Evolutionary conservation across 345 rosid genomes (phyloP).

Genomic region (Gossypium sturtianum): DNA sequence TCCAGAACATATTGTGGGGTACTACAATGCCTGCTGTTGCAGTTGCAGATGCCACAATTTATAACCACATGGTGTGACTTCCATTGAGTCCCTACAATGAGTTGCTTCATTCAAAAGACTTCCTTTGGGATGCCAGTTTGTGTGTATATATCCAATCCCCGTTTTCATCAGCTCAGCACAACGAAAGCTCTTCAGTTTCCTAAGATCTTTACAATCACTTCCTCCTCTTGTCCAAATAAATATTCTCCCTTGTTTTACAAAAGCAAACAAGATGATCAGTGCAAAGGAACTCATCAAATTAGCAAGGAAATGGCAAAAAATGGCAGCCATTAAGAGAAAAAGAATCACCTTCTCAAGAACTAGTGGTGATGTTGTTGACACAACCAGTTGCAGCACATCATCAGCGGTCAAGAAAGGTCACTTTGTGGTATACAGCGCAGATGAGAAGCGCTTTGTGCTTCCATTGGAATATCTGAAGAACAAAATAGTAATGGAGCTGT

Average conservation of each 20-base stretch:
- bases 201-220: not conserved
- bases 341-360: constrained; percentile 14
- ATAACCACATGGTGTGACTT: not conserved
- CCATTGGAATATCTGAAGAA: constrained; percentile 25
- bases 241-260: not conserved
- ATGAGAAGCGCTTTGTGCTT: constrained; percentile 24
- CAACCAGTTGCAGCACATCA: too few relatives aligned
- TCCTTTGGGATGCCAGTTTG: not conserved
- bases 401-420: constrained; percentile 22
- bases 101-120: not conserved
- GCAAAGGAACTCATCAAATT: constrained; percentile 25
- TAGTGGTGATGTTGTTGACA: too few relatives aligned
- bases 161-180: not conserved
- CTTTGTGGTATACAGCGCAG: constrained; percentile 26
- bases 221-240: not conserved
- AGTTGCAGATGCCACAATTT: not conserved
- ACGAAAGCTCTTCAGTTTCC: not conserved
- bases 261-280: constrained; percentile 18
- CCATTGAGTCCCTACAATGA: not conserved
- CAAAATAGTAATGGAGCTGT: constrained; percentile 18
- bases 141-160: not conserved
- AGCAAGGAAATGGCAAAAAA: constrained; percentile 36
- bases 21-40: too few relatives aligned
- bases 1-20: not conserved
- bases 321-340: constrained; percentile 19